Conservation (phyloP, 129 eudicot genomes). For the Ambrosia artemisiifolia region DNA sequence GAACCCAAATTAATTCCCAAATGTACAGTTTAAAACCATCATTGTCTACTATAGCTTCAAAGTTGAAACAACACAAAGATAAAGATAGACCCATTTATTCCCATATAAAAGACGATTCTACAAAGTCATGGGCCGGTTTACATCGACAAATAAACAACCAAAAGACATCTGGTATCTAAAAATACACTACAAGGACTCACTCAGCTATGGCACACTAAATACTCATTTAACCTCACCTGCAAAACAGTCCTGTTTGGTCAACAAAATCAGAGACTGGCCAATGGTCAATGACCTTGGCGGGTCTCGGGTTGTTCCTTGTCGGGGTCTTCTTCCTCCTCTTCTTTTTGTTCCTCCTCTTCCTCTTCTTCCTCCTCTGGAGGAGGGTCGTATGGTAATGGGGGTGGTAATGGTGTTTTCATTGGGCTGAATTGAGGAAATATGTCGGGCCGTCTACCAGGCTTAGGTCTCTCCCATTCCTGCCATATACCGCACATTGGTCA, state of each 20-base stretch:
- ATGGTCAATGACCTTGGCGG: neutral
- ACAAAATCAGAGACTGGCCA: neutral
- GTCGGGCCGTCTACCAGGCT: constrained; percentile 74
- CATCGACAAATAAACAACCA: neutral
- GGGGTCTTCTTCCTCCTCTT: constrained; percentile 46
- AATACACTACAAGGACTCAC: neutral
- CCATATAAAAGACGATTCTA: neutral
- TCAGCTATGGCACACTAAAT: constrained; percentile 8
- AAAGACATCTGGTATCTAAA: constrained; percentile 1
- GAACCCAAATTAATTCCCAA: too few relatives aligned
- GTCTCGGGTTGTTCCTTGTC: constrained; percentile 38
- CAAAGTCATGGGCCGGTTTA: neutral
- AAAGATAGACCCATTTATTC: neutral
- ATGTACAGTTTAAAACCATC: too few relatives aligned
- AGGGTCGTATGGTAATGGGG: constrained; percentile 69
- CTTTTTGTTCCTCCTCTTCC: constrained; percentile 44
- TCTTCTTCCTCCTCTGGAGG: constrained; percentile 58
- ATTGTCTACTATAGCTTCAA: too few relatives aligned
- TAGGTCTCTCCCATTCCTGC: constrained; percentile 80
- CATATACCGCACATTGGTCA: neutral
- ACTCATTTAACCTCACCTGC: constrained; percentile 3
- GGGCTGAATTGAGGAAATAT: constrained; percentile 83
- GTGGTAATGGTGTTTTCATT: constrained; percentile 85
- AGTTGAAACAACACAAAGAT: neutral
- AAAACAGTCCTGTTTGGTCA: neutral